Percentiles rank a stretch among this genome's conserved stretches.
phyloP scores from a whole-genome alignment of 208 protist species.

The Crithidia fasciculata region DNA sequence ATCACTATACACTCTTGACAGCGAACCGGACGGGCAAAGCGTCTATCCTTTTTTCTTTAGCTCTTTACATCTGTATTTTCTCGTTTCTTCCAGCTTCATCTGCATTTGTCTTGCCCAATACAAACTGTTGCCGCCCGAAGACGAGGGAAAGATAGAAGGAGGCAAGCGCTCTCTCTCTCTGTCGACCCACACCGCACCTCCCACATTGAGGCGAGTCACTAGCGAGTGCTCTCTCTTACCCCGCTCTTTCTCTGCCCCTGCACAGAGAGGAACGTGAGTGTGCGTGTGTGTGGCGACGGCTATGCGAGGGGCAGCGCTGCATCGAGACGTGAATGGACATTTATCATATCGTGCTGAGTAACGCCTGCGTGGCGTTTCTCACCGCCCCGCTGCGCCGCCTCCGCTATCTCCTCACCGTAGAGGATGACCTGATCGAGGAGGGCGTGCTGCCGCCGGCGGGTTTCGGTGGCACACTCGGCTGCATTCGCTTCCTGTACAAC shows the following conservation, averaged over 20 bases:
- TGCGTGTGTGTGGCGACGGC: no score
- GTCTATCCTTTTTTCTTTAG: background rate
- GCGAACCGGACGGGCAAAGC: no score
- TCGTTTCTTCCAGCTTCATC: background rate
- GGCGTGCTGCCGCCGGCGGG: constrained; percentile 36
- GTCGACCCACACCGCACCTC: no score
- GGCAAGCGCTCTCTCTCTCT: no score
- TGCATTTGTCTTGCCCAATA: background rate
- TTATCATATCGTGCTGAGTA: constrained; percentile 23
- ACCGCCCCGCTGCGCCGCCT: constrained; percentile 40
- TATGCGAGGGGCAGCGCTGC: background rate
- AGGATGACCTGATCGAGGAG: constrained; percentile 44
- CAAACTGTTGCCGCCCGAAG: no score
- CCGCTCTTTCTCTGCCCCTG: no score
- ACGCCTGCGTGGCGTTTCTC: constrained; percentile 29
- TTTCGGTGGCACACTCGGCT: constrained; percentile 46
- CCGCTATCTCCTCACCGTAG: constrained; percentile 36
- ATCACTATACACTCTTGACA: no score
- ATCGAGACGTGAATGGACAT: constrained; percentile 10
- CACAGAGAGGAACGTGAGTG: no score
- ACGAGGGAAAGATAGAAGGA: no score
- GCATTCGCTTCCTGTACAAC: constrained; percentile 52
- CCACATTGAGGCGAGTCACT: no score
- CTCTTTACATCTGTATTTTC: constrained; percentile 5
- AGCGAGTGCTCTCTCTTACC: no score